Conservation (phyloP, 2,329 filamentous ascomycete genomes). For the Diaporthe sp. region DNA sequence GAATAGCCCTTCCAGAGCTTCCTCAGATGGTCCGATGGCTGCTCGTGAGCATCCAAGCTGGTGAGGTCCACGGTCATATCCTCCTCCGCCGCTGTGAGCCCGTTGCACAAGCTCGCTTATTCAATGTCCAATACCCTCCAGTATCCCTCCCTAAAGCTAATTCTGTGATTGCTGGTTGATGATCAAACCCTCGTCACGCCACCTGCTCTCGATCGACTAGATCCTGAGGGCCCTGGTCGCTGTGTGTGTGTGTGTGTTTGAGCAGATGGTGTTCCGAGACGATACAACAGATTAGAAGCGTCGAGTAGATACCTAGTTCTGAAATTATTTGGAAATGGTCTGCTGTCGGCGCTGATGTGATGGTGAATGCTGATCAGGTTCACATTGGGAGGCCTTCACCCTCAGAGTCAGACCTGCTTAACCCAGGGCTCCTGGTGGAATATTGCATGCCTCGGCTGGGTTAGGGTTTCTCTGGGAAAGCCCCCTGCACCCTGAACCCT, state of each 20-base stretch:
- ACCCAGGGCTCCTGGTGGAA: background rate
- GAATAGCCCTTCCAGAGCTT: conserved; percentile 80
- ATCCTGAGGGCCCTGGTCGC: no score
- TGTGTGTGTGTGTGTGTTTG: no score
- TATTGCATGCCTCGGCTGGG: background rate
- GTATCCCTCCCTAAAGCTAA: background rate
- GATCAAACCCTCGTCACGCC: background rate
- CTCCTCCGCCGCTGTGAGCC: background rate
- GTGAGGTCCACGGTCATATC: conserved; percentile 55
- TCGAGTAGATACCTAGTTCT: background rate
- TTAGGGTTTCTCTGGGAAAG: conserved; percentile 12
- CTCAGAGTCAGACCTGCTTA: background rate
- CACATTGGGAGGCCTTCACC: background rate
- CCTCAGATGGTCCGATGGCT: conserved; percentile 77
- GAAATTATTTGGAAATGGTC: background rate
- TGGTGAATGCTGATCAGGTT: background rate
- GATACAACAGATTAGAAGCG: background rate
- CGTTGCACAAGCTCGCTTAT: background rate
- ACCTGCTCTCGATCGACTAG: background rate
- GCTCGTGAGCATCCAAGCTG: conserved; percentile 79
- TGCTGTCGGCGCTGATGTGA: background rate
- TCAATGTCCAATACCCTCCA: background rate
- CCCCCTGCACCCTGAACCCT: no score
- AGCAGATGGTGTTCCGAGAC: no score
- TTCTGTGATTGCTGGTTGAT: background rate